These are phyloP conservation scores for Triangularia verruculosa DNA, from an alignment of 2,329 filamentous ascomycete species.

Conservation along the genomic window DNA sequence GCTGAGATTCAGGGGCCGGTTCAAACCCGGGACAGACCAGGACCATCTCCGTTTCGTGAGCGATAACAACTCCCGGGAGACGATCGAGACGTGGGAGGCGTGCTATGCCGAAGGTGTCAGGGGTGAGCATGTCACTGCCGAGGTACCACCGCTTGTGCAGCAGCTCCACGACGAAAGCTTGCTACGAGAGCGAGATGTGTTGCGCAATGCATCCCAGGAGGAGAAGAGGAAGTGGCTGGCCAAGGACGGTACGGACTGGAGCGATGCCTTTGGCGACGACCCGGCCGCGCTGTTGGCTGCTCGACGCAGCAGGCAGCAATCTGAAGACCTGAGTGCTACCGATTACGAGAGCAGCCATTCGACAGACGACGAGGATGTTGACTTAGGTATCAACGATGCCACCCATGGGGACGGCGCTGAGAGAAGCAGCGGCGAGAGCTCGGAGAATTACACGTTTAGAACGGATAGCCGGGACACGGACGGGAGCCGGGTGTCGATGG, in stretches of 20 bases:
- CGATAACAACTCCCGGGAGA: conserved; percentile 87
- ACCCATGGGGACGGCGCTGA: conserved; percentile 10
- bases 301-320: conserved; percentile 34
- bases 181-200: conserved; percentile 73
- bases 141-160: conserved; percentile 70
- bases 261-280: conserved; percentile 77
- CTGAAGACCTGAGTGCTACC: conserved; percentile 36
- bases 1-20: conserved; percentile 73
- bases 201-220: conserved; percentile 67
- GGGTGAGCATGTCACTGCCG: conserved; percentile 63
- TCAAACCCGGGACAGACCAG: conserved; percentile 87
- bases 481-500: conserved; percentile 36
- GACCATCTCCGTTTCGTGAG: conserved; percentile 79
- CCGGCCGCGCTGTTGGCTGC: conserved; percentile 51
- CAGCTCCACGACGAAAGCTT: conserved; percentile 79
- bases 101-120: conserved; percentile 86
- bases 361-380: conserved; percentile 29
- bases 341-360: conserved; percentile 40
- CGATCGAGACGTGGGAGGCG: conserved; percentile 91
- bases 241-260: conserved; percentile 82
- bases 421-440: conserved; percentile 5
- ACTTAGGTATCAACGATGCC: conserved; percentile 26
- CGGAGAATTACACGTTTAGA: conserved; percentile 14
- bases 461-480: conserved; percentile 24
- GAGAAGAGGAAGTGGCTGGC: conserved; percentile 74